phyloP scores from a whole-genome alignment of 148 eudicot species.

The Rhododendron williamsianum region DNA sequence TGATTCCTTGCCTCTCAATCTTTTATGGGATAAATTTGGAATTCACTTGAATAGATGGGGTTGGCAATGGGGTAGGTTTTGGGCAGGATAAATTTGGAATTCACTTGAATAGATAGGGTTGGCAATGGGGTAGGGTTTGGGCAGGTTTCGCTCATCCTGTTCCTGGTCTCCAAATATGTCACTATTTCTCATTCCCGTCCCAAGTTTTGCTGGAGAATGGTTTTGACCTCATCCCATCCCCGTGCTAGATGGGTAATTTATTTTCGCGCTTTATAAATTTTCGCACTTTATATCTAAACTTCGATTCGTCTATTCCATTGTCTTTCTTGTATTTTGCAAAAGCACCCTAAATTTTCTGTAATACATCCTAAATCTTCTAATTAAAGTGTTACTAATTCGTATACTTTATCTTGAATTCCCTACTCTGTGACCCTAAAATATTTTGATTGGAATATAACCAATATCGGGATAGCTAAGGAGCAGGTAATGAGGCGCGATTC shows the following conservation, averaged over 20 bases:
- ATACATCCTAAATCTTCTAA: background rate
- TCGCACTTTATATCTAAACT: too few relatives aligned
- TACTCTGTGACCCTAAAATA: background rate
- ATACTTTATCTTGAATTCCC: background rate
- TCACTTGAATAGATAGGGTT: background rate
- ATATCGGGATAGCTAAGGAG: too few relatives aligned
- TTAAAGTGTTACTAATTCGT: background rate
- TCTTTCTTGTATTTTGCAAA: background rate
- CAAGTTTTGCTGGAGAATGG: background rate
- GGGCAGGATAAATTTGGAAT: background rate
- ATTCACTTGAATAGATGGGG: background rate
- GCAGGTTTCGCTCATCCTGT: background rate
- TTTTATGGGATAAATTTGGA: background rate
- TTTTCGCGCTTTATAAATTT: background rate
- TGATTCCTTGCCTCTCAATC: background rate
- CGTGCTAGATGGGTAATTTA: background rate
- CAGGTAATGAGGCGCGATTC: background rate
- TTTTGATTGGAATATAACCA: background rate
- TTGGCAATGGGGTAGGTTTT: background rate
- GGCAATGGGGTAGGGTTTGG: background rate
- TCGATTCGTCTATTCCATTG: background rate
- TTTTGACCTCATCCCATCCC: background rate
- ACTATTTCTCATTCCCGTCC: background rate
- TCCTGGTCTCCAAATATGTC: background rate
- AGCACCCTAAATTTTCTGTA: background rate